A percentile compares a stretch with the other conserved stretches of the same genome.
Conservation (phyloP, 139 green algal genomes). For the Chlamydomonas applanata region DNA sequence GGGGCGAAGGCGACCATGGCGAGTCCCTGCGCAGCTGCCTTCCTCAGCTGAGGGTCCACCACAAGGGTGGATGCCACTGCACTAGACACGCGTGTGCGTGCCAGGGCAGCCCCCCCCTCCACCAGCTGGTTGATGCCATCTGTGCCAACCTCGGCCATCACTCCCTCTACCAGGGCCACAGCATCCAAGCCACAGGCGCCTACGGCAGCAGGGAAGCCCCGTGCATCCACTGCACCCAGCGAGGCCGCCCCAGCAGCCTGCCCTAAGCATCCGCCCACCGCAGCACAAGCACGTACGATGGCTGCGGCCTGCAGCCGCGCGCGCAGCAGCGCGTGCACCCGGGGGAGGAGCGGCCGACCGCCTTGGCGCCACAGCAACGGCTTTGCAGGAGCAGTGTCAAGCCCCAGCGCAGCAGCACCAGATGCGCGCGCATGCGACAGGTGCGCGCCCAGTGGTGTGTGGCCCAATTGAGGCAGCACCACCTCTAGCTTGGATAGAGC, state of each 20-base stretch:
- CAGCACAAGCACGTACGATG: no score
- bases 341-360: constrained; percentile 72
- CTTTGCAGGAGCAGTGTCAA: constrained; percentile 43
- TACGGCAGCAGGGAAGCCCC: constrained; percentile 28
- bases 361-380: constrained; percentile 76
- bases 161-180: constrained; percentile 2
- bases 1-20: constrained; percentile 40
- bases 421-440: constrained; percentile 24
- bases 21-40: constrained; percentile 43
- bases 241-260: constrained; percentile 22
- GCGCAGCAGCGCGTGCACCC: constrained; percentile 22
- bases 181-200: constrained; percentile 1
- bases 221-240: constrained; percentile 24
- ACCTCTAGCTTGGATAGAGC: constrained; percentile 13
- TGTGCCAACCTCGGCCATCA: constrained; percentile 8
- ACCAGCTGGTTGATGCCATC: constrained; percentile 2
- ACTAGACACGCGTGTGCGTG: constrained; percentile 24
- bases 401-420: constrained; percentile 29
- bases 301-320: constrained; percentile 27
- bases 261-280: constrained; percentile 15
- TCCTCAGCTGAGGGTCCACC: constrained; percentile 38
- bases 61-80: constrained; percentile 44
- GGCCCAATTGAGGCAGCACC: neutral
- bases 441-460: neutral
- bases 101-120: neutral